These are phyloP conservation scores for Cyanidioschyzon merolae DNA, from an alignment of 23 red algal genomes.

Conservation along the genomic window DNA sequence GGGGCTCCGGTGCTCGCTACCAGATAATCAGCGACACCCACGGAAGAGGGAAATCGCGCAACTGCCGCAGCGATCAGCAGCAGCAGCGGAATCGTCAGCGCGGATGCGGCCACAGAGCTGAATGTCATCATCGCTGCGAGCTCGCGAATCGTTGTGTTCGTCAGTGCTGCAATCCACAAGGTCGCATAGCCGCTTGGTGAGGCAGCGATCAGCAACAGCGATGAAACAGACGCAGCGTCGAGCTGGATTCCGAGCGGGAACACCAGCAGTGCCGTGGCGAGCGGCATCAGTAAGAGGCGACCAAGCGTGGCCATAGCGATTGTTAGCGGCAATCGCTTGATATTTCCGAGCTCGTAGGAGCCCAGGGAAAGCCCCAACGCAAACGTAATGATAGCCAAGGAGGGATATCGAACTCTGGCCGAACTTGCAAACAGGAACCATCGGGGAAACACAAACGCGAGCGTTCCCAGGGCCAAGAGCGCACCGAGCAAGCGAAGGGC, in stretches of 20 bases:
- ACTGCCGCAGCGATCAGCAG: not conserved
- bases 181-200: slow-evolving; percentile 9
- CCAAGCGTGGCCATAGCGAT: slow-evolving; percentile 3
- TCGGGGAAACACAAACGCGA: not conserved
- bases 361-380: not conserved
- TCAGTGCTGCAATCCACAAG: not conserved
- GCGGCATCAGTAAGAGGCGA: not conserved
- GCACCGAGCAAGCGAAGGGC: not conserved
- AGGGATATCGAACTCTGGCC: not conserved
- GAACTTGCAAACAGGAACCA: not conserved
- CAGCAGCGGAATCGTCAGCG: slow-evolving; percentile 11
- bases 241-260: slow-evolving; percentile 9
- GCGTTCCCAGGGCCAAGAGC: not conserved
- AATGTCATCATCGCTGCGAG: slow-evolving; percentile 15
- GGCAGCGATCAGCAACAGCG: not conserved
- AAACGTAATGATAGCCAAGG: not conserved
- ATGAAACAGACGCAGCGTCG: not conserved
- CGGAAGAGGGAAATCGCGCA: not conserved
- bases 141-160: not conserved
- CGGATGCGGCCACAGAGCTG: not conserved
- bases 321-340: slow-evolving; percentile 1
- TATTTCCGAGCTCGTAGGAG: not conserved
- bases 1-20: not conserved
- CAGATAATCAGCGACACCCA: not conserved
- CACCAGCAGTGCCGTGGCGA: slow-evolving; percentile 14